A percentile compares a stretch with the other conserved stretches of the same genome.
phyloP scores from a whole-genome alignment of 2,329 filamentous ascomycete genomes.

The Diaporthe longicolla region DNA sequence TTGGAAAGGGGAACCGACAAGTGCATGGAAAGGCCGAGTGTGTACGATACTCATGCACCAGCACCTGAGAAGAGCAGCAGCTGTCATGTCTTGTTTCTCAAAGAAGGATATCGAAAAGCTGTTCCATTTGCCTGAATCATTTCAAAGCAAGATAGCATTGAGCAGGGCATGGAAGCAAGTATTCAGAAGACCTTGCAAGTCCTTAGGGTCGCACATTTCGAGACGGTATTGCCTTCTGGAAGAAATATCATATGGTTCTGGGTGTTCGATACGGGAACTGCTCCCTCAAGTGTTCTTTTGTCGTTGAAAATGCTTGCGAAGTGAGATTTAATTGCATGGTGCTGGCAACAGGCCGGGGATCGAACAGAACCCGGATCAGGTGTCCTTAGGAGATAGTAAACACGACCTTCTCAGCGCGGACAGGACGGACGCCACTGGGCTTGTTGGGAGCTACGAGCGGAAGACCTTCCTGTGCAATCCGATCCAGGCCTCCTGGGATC shows the following conservation, averaged over 20 bases:
- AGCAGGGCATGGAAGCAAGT: too few relatives aligned
- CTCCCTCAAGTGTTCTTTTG: too few relatives aligned
- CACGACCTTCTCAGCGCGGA: conserved; percentile 23
- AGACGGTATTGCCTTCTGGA: too few relatives aligned
- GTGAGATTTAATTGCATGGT: too few relatives aligned
- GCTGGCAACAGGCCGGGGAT: too few relatives aligned
- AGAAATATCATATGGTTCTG: too few relatives aligned
- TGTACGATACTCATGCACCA: neutral
- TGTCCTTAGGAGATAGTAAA: neutral
- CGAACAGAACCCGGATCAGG: neutral
- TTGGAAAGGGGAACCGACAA: neutral
- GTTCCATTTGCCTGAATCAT: too few relatives aligned
- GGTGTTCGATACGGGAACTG: too few relatives aligned
- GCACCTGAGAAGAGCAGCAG: neutral
- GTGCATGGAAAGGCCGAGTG: neutral
- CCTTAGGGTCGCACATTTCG: too few relatives aligned
- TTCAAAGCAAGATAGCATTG: too few relatives aligned
- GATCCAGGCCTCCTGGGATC: conserved; percentile 51
- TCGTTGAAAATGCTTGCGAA: too few relatives aligned
- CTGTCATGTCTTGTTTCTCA: neutral
- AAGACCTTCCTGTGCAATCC: conserved; percentile 48
- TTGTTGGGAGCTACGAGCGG: conserved; percentile 42
- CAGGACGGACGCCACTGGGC: neutral
- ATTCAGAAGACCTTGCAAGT: too few relatives aligned
- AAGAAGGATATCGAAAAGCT: neutral